Percentiles rank a stretch among this genome's conserved stretches.
Evolutionary conservation across 1,139 yeast species (phyloP).

Genomic region (Candida glucosophila): DNA sequence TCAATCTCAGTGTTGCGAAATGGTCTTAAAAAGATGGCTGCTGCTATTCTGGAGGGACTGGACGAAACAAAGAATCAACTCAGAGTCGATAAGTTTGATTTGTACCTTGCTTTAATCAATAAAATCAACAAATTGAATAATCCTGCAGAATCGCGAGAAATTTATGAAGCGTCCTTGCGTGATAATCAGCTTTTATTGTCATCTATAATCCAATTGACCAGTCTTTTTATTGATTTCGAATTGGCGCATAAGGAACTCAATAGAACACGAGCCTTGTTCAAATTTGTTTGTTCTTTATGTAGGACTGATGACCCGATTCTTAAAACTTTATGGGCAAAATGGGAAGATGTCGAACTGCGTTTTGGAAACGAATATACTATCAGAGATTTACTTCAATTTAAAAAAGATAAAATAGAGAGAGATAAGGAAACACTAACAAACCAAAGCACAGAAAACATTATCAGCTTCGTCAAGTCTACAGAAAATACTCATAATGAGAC

Average conservation of each 20-base stretch:
- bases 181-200: constrained; percentile 16
- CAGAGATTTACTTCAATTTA: constrained; percentile 65
- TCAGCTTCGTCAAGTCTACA: constrained; percentile 50
- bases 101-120: constrained; percentile 11
- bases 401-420: constrained; percentile 38
- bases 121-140: constrained; percentile 9
- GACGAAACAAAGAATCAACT: constrained; percentile 7
- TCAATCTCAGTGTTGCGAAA: constrained; percentile 18
- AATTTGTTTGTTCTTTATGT: constrained; percentile 21
- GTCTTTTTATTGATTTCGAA: constrained; percentile 42
- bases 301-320: constrained; percentile 11
- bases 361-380: constrained; percentile 65
- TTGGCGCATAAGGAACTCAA: constrained; percentile 34
- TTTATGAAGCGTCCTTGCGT: constrained; percentile 10
- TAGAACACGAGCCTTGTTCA: constrained; percentile 56
- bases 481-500: constrained; percentile 8
- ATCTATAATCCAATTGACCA: constrained; percentile 23
- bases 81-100: constrained; percentile 14
- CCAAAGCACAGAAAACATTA: constrained; percentile 26
- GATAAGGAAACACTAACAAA: constrained; percentile 17
- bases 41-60: constrained; percentile 2
- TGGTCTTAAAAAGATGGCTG: constrained; percentile 8
- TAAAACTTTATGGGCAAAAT: constrained; percentile 44
- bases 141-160: constrained; percentile 8
- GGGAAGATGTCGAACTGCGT: constrained; percentile 70